phyloP scores from a whole-genome alignment of 2,329 filamentous ascomycete genomes.

The Diatrype stigma region DNA sequence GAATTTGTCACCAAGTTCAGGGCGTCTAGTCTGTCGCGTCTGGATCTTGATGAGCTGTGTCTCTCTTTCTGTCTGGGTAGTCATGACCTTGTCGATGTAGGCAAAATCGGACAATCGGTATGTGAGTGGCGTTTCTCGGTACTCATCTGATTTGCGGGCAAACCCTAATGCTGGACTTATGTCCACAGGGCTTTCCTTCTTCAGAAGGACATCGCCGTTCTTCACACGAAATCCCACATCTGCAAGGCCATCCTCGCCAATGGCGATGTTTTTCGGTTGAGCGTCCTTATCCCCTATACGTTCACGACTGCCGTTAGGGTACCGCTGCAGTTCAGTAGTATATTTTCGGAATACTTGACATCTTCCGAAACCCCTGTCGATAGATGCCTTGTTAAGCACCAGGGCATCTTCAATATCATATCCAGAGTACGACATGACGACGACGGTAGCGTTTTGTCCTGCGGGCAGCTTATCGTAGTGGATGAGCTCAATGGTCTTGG shows the following conservation, averaged over 20 bases:
- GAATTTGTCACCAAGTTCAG: conserved; percentile 97
- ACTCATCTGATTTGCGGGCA: conserved; percentile 59
- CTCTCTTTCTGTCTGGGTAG: conserved; percentile 84
- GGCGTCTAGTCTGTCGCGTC: conserved; percentile 89
- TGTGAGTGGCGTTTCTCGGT: conserved; percentile 64
- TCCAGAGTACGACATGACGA: conserved; percentile 98
- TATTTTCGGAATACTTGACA: conserved; percentile 99
- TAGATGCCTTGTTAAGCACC: conserved; percentile 92
- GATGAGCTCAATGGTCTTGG: conserved; percentile 91
- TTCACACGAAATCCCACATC: conserved; percentile 78
- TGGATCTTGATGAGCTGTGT: conserved; percentile 88
- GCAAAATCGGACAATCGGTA: conserved; percentile 82
- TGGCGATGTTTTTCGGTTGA: conserved; percentile 59
- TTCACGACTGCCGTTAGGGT: conserved; percentile 72
- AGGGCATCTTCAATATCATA: conserved; percentile 99
- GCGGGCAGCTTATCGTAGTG: conserved; percentile 97
- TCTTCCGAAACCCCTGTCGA: conserved; percentile 90
- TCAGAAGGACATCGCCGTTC: conserved; percentile 79
- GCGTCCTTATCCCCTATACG: conserved; percentile 64
- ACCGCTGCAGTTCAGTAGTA: conserved; percentile 78
- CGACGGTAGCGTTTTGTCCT: conserved; percentile 93
- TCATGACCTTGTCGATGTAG: conserved; percentile 95
- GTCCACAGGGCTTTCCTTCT: conserved; percentile 82
- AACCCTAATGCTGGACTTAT: conserved; percentile 68
- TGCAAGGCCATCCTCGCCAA: conserved; percentile 85